These are phyloP conservation scores for Arctium lappa DNA, from an alignment of 129 eudicot species.

Conservation along the genomic window DNA sequence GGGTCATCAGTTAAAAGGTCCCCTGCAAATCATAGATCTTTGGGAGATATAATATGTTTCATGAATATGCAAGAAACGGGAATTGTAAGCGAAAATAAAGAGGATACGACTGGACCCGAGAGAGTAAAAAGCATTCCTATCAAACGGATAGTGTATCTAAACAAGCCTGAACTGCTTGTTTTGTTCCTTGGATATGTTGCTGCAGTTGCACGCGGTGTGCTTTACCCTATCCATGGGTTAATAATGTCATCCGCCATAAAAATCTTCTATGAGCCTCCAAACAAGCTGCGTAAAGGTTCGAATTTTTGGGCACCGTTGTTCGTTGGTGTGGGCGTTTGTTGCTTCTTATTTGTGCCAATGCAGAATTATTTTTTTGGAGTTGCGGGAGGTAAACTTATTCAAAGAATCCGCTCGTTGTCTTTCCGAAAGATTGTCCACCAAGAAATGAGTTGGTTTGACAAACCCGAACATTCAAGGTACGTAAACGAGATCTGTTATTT, in stretches of 20 bases:
- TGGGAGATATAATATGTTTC: conserved; percentile 11
- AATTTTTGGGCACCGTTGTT: conserved; percentile 55
- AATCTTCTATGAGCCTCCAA: conserved; percentile 41
- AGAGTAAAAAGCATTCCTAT: conserved; percentile 8
- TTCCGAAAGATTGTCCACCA: conserved; percentile 54
- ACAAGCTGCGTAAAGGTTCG: conserved; percentile 32
- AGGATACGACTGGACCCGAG: background rate
- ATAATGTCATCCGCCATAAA: conserved; percentile 44
- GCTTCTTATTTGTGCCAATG: conserved; percentile 30
- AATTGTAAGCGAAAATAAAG: conserved; percentile 12
- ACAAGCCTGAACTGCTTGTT: conserved; percentile 47
- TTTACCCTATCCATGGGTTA: conserved; percentile 46
- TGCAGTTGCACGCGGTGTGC: conserved; percentile 41
- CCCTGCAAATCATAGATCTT: conserved; percentile 22
- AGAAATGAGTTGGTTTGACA: conserved; percentile 68
- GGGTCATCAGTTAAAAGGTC: conserved; percentile 30
- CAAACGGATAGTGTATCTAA: conserved; percentile 33
- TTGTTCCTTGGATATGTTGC: conserved; percentile 46
- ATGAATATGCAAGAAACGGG: conserved; percentile 17
- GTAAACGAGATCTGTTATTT: background rate
- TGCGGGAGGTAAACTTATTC: conserved; percentile 49
- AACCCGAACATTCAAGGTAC: conserved; percentile 62
- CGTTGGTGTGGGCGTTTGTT: conserved; percentile 30
- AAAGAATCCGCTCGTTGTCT: conserved; percentile 38
- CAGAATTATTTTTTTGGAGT: conserved; percentile 51